These are phyloP conservation scores for Solanum gracilifrons DNA, from an alignment of 257 asterid species.

Conservation along the genomic window DNA sequence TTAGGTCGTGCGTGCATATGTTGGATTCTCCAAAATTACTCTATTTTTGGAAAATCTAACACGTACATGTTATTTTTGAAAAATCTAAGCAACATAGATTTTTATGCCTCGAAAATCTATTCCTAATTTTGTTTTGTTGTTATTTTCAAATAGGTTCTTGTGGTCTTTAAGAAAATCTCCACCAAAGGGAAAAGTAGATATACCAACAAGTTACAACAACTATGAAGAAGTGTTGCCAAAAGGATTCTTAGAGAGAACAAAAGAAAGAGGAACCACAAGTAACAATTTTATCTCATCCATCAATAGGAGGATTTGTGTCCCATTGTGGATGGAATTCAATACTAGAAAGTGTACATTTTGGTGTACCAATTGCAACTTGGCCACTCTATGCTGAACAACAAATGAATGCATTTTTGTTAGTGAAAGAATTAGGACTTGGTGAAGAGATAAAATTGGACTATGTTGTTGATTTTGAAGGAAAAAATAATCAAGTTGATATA, in stretches of 20 bases:
- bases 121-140: not conserved
- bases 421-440: conserved; percentile 16
- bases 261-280: conserved; percentile 5
- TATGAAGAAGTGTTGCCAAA: conserved; percentile 2
- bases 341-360: conserved; percentile 11
- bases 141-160: not conserved
- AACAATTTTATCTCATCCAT: conserved; percentile 6
- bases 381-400: conserved; percentile 28
- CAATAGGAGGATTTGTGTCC: conserved; percentile 10
- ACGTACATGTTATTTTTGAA: fast-evolving
- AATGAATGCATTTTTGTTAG: conserved; percentile 10
- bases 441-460: conserved; percentile 17
- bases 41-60: not conserved
- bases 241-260: conserved; percentile 15
- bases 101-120: not conserved
- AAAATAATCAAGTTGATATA: not conserved
- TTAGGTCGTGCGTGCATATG: too few relatives aligned
- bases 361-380: conserved; percentile 20
- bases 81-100: not conserved
- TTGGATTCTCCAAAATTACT: not conserved
- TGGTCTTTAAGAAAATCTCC: conserved; percentile 11
- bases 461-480: not conserved
- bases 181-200: not conserved
- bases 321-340: conserved; percentile 23
- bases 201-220: not conserved